Evolutionary conservation across 1,284 basidiomycete genomes (phyloP), one percentile per base, ranked within the genome.

Genomic region (Grifola frondosa): DNA sequence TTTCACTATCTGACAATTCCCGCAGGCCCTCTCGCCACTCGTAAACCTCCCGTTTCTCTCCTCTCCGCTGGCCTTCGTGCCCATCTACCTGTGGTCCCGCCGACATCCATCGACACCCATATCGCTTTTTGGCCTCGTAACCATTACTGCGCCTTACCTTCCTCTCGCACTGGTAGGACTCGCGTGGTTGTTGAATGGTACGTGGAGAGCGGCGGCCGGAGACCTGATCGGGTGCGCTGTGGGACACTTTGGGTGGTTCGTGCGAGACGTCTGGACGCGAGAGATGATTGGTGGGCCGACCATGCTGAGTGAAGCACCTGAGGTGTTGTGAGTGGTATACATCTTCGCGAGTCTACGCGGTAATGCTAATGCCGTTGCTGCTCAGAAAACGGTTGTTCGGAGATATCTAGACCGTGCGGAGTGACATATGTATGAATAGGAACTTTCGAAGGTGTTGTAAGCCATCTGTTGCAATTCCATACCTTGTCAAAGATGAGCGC

Each of bases 11-110:
- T 37, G 50, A 5, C 49, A 39, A 25, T n/a, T 20, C 30, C 37
- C 17, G 25, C 59, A 94, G 90, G 70, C 72, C 21, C 70, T 95
- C 4, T 91, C 91, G 0, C 92, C 92, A 0, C 74, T 96, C 6
- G 82, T 94, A 53, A 93, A 91, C 47, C 80, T 94, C 17, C 93
- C 93, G 0, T 95, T 97, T 67, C 82, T 94, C 42, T 91, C 91
- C 2, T 88, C 89, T 0, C 82, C 89, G 0, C 76, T 96, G 16
- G 92, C 92, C 0, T 96, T 96, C 60, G 88, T 96, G 3, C 86
- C 97, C 3, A 96, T 97, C 36, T 99, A 99, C 64, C 75, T 99
- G 47, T 99, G 97, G 96, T 92, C 93, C 7, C 74, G 97, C 37
- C 75, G 94, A 12, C 97, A 98, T 62, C 91, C 95, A 2, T 84